Percentiles rank a stretch among this genome's conserved stretches.
Evolutionary conservation across 495 filamentous ascomycete species (phyloP).

Genomic region (Chaetomium tenue): DNA sequence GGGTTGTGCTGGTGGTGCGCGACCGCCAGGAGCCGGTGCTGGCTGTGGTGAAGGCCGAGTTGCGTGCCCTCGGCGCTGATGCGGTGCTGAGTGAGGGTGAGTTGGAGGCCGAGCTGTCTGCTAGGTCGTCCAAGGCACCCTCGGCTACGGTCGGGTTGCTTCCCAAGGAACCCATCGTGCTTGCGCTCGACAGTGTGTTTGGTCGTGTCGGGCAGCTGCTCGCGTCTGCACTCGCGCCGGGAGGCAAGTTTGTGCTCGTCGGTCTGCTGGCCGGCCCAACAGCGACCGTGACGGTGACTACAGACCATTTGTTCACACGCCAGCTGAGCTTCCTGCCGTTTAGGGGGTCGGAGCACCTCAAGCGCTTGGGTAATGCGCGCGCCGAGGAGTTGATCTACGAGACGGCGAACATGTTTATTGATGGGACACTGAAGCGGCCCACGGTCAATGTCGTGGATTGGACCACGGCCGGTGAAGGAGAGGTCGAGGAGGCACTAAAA

Average conservation of each 20-base stretch:
- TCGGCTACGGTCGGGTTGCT: not conserved
- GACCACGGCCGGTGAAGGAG: not conserved
- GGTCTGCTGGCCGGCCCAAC: not conserved
- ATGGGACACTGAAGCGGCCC: not conserved
- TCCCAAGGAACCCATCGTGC: not conserved
- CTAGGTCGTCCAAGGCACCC: not conserved
- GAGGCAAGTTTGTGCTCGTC: not conserved
- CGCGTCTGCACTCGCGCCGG: not conserved
- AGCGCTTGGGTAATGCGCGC: not conserved
- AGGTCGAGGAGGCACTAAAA: not conserved
- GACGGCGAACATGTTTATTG: not conserved
- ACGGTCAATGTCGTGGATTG: not conserved
- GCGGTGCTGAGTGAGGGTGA: not conserved
- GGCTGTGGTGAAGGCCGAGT: not conserved
- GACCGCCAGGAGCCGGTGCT: not conserved
- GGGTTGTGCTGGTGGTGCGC: not conserved
- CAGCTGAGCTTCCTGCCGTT: not conserved
- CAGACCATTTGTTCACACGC: not conserved
- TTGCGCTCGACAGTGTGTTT: conserved; percentile 2
- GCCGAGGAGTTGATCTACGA: not conserved
- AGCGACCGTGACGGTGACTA: not conserved
- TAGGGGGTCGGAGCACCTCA: not conserved
- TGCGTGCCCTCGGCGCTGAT: not conserved
- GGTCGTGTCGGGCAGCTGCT: not conserved
- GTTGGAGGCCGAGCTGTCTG: not conserved